These are phyloP conservation scores for Physcomitrium patens DNA, from an alignment of 225 moss, liverwort and hornwort genomes.

Conservation along the genomic window DNA sequence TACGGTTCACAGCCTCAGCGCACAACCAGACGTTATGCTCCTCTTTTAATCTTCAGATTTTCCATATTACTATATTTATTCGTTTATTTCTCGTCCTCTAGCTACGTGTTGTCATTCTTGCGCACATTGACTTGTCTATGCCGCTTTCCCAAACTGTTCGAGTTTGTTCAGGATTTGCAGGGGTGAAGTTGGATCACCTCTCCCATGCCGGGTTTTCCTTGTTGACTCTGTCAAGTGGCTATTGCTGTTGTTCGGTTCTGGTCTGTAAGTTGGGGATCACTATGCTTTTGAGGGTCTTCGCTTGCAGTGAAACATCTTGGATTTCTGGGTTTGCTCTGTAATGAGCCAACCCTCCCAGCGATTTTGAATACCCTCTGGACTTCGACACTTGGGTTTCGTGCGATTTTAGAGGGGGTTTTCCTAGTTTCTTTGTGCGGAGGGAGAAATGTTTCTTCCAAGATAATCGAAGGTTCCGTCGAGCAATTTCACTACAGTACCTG, in stretches of 20 bases:
- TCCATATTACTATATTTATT: not conserved
- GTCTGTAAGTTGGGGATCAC: conserved; percentile 10
- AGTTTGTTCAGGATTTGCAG: not conserved
- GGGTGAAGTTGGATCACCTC: not conserved
- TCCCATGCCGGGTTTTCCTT: conserved; percentile 11
- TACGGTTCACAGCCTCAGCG: no score
- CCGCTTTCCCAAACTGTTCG: conserved; percentile 1
- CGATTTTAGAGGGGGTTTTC: not conserved
- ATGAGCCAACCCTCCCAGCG: not conserved
- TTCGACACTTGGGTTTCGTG: not conserved
- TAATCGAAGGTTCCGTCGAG: not conserved
- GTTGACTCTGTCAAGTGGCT: conserved; percentile 34
- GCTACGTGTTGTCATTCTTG: not conserved
- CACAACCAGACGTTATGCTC: no score
- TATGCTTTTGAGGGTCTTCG: not conserved
- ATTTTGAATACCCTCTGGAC: not conserved
- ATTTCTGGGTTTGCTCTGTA: not conserved
- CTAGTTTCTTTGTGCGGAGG: no score
- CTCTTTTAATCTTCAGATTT: not conserved
- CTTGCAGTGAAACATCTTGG: not conserved
- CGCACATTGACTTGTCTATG: not conserved
- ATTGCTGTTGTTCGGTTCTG: conserved; percentile 7
- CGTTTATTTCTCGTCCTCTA: not conserved
- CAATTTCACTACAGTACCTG: not conserved
- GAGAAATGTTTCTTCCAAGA: no score